Evolutionary conservation across 169 alveolate genomes (phyloP).

Genomic region (Cryptosporidium ubiquitum): DNA sequence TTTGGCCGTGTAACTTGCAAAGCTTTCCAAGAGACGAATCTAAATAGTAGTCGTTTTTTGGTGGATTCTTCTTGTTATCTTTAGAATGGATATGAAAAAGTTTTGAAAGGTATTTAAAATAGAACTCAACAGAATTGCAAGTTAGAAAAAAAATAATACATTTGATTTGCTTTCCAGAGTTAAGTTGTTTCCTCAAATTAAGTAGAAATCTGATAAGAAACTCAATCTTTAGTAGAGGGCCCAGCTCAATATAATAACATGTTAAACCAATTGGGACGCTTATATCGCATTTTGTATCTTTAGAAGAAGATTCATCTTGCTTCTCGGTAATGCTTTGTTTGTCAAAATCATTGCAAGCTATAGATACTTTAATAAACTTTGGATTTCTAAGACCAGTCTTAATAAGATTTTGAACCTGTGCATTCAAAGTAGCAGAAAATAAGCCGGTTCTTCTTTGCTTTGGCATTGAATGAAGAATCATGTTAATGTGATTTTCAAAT

Average conservation of each 20-base stretch:
- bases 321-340: not conserved
- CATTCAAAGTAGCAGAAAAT: slow-evolving; percentile 94
- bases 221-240: slow-evolving; percentile 22
- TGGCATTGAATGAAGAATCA: slow-evolving; percentile 88
- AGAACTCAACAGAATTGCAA: slow-evolving; percentile 80
- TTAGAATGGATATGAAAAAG: slow-evolving; percentile 10
- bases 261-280: slow-evolving; percentile 76
- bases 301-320: not conserved
- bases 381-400: slow-evolving; percentile 93
- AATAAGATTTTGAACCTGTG: slow-evolving; percentile 84
- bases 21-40: slow-evolving; percentile 39
- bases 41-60: slow-evolving; percentile 1
- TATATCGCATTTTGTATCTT: slow-evolving; percentile 6
- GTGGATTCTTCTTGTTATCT: not conserved
- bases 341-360: not conserved
- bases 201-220: slow-evolving; percentile 76
- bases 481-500: slow-evolving; percentile 85
- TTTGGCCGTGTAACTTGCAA: slow-evolving; percentile 88
- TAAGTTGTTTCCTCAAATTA: slow-evolving; percentile 58
- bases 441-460: slow-evolving; percentile 94
- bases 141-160: slow-evolving; percentile 81
- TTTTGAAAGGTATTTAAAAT: slow-evolving; percentile 40
- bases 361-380: slow-evolving; percentile 82
- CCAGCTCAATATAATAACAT: slow-evolving; percentile 54
- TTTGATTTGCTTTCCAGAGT: slow-evolving; percentile 18